phyloP scores from a whole-genome alignment of 805 yeast species.

The Candida xyloterini region DNA sequence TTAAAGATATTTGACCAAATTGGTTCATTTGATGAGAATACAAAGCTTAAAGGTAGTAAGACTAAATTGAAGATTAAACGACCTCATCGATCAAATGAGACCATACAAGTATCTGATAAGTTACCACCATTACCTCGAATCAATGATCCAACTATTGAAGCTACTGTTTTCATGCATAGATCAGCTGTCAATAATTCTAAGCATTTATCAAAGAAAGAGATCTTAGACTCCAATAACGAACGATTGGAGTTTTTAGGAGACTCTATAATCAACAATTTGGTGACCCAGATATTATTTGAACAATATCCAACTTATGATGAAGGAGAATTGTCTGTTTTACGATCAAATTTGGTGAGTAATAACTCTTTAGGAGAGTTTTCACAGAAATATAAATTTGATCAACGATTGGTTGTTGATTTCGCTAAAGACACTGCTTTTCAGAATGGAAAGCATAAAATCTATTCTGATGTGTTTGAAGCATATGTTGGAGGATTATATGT shows the following conservation, averaged over 20 bases:
- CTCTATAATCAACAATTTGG: slow-evolving; percentile 70
- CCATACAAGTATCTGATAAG: not conserved
- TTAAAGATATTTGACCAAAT: slow-evolving; percentile 57
- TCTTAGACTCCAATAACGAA: slow-evolving; percentile 70
- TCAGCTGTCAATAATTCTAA: slow-evolving; percentile 62
- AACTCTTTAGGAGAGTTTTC: slow-evolving; percentile 70
- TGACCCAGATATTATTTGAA: slow-evolving; percentile 64
- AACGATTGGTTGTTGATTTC: slow-evolving; percentile 43
- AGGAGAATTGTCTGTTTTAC: slow-evolving; percentile 71
- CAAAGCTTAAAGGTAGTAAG: slow-evolving; percentile 20
- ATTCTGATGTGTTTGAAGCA: slow-evolving; percentile 92
- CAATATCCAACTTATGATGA: slow-evolving; percentile 70
- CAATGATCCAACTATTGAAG: slow-evolving; percentile 51
- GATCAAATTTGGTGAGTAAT: slow-evolving; percentile 73
- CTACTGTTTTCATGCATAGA: slow-evolving; percentile 78
- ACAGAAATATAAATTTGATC: slow-evolving; percentile 60
- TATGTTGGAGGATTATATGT: slow-evolving; percentile 80
- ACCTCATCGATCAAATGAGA: not conserved
- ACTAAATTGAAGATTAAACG: slow-evolving; percentile 14
- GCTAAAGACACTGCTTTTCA: slow-evolving; percentile 40
- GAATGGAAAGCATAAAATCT: slow-evolving; percentile 62
- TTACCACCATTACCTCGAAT: slow-evolving; percentile 75
- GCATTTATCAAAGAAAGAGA: slow-evolving; percentile 54
- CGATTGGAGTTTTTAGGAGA: slow-evolving; percentile 90
- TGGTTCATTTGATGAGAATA: slow-evolving; percentile 37